Evolutionary conservation across 176 grass and related monocot species (phyloP), one percentile per base, ranked within the genome.

Genomic region (Alopecurus myosuroides): DNA sequence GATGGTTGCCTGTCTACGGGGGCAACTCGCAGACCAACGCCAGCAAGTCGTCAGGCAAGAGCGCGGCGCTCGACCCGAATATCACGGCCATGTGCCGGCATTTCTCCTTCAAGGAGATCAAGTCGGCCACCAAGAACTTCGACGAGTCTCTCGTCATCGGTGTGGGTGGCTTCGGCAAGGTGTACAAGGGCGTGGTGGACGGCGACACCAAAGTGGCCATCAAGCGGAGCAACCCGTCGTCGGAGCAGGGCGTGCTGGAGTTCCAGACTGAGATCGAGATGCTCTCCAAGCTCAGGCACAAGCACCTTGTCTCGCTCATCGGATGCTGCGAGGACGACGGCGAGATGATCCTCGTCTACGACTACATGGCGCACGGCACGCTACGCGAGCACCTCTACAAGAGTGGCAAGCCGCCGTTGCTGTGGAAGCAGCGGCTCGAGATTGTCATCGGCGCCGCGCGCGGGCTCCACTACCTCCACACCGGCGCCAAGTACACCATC

Each of bases 381-480:
- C 83, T 89, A 1, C 83, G 88, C 3, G 88, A 89, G 78, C 88
- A 89, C 72, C 63, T 89, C 20, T 89, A 89, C 83, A 92, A 94
- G 81, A 82, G 67, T 23, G 84, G 83, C 17, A 97, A 97, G 56
- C 82, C 91, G 18, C 60, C 94, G 0, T 70, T 97, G 10, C 64
- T 77, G 4, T 97, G 94, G 94, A 86, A 75, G 74, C 94, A 91
- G 33, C 86, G 94, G 10, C 84, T 97, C 9, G 94, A 97, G 94
- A 94, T 97, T 70, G 69, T 69, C 48, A 97, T 97, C 20, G 94
- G 94, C 9, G 81, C 94, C 1, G 94, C 94, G 0, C 86, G 88
- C 9, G 94, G 94, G 48, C 82, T 97, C 15, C 94, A 97, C 81
- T 97, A 97, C 60, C 91, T 97, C 29, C 94, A 97, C 79, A 97